A percentile compares a stretch with the other conserved stretches of the same genome.
These are phyloP conservation scores for Colletotrichum viniferum DNA, from an alignment of 2,329 filamentous ascomycete species.

Conservation along the genomic window DNA sequence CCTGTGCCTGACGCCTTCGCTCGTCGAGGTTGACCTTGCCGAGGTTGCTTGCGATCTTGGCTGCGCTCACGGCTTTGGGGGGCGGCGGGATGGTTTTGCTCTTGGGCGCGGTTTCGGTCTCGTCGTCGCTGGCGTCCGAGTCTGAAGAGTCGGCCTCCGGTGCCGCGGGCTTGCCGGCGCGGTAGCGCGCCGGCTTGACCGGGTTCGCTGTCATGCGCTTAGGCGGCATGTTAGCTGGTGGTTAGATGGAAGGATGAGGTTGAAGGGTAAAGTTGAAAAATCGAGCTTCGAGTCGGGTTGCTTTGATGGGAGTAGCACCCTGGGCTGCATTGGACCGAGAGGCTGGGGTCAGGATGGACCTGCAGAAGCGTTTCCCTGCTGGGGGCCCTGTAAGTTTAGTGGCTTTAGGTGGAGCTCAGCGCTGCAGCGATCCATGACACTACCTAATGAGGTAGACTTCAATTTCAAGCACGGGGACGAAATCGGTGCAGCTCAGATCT, in stretches of 20 bases:
- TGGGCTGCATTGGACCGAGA: background rate
- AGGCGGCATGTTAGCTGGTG: slow-evolving; percentile 57
- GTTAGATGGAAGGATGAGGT: background rate
- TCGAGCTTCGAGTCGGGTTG: background rate
- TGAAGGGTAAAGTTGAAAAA: background rate
- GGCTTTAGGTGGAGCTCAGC: background rate
- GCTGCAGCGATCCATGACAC: background rate
- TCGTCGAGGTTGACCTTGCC: slow-evolving; percentile 57
- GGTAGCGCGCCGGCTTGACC: slow-evolving; percentile 77
- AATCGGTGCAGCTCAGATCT: background rate
- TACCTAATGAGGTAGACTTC: background rate
- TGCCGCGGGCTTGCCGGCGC: slow-evolving; percentile 78
- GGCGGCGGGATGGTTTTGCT: slow-evolving; percentile 48
- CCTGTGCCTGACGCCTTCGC: slow-evolving; percentile 48
- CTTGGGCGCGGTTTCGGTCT: slow-evolving; percentile 31
- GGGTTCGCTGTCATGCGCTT: slow-evolving; percentile 96
- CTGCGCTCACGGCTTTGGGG: slow-evolving; percentile 61
- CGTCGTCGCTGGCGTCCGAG: slow-evolving; percentile 51
- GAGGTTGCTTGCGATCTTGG: slow-evolving; percentile 59
- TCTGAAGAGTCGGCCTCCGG: slow-evolving; percentile 56
- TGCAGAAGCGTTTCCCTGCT: slow-evolving; percentile 1
- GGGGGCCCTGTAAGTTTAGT: slow-evolving; percentile 13
- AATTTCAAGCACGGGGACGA: background rate
- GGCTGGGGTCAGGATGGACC: background rate
- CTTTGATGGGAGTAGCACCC: background rate